Evolutionary conservation across 2,329 filamentous ascomycete genomes (phyloP).

Genomic region (Escovopsis sp.): DNA sequence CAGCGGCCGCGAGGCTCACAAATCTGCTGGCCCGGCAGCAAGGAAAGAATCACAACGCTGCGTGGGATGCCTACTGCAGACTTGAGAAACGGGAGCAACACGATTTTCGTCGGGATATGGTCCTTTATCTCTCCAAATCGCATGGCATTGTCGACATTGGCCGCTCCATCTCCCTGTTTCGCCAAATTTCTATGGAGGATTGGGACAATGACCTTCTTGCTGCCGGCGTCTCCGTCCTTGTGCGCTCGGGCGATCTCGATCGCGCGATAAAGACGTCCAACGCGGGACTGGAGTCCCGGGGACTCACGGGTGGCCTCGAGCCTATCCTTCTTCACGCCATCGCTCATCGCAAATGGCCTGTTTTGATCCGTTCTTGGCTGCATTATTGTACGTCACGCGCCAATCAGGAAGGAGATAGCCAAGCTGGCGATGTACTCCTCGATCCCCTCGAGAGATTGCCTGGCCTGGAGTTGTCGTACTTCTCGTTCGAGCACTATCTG

Average conservation of each 20-base stretch:
- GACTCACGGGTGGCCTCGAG: conserved; percentile 27
- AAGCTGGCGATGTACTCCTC: conserved; percentile 8
- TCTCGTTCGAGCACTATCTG: conserved; percentile 20
- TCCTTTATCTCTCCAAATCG: conserved; percentile 29
- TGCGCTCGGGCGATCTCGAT: conserved; percentile 24
- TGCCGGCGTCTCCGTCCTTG: conserved; percentile 25
- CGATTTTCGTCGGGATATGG: conserved; percentile 17
- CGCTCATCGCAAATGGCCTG: conserved; percentile 20
- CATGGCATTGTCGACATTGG: conserved; percentile 27
- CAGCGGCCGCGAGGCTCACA: neutral
- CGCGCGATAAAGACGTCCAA: conserved; percentile 27
- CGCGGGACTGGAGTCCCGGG: conserved; percentile 19
- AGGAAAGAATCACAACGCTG: conserved; percentile 21
- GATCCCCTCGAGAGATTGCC: conserved; percentile 13
- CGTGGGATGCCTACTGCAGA: conserved; percentile 29
- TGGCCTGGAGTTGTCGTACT: conserved; percentile 17
- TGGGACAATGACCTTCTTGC: conserved; percentile 28
- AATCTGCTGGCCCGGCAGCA: conserved; percentile 13
- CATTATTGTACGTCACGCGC: conserved; percentile 15
- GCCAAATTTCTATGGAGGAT: conserved; percentile 16
- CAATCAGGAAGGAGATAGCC: conserved; percentile 2
- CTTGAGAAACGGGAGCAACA: conserved; percentile 19
- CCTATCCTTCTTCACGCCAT: conserved; percentile 28
- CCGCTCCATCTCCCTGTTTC: conserved; percentile 31
- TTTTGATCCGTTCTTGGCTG: conserved; percentile 22